Evolutionary conservation across 148 eudicot genomes (phyloP).

Genomic region (Oxyria digyna): DNA sequence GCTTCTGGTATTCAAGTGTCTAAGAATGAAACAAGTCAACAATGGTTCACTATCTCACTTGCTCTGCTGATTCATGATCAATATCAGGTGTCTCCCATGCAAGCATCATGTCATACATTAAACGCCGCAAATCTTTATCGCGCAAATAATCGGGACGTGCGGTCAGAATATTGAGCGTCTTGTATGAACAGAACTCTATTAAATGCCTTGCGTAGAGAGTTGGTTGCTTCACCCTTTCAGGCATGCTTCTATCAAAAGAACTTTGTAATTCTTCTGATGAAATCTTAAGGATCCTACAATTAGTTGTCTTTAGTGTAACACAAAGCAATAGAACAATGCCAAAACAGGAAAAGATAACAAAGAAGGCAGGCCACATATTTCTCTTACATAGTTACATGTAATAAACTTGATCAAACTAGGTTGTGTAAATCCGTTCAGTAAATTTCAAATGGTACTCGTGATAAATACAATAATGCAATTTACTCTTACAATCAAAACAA

Average conservation of each 20-base stretch:
- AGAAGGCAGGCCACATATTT: neutral
- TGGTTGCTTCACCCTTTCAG: slow-evolving; percentile 27
- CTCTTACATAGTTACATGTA: neutral
- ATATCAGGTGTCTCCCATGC: slow-evolving; percentile 67
- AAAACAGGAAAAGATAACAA: neutral
- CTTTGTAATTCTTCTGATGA: slow-evolving; percentile 40
- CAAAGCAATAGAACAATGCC: neutral
- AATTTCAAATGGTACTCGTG: neutral
- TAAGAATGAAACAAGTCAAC: slow-evolving; percentile 15
- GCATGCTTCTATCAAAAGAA: slow-evolving; percentile 37
- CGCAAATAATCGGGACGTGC: slow-evolving; percentile 39
- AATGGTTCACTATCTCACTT: slow-evolving; percentile 27
- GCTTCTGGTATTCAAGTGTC: slow-evolving; percentile 11
- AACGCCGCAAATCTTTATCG: slow-evolving; percentile 57
- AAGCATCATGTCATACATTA: slow-evolving; percentile 78
- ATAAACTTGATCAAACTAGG: neutral
- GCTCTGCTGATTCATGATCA: slow-evolving; percentile 21
- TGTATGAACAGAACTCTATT: slow-evolving; percentile 59
- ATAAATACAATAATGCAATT: neutral
- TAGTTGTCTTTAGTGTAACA: neutral
- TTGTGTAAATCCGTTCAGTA: neutral
- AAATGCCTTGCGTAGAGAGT: slow-evolving; percentile 39
- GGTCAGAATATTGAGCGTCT: slow-evolving; percentile 29
- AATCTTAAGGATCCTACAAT: slow-evolving; percentile 41
- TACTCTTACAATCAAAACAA: neutral